These are phyloP conservation scores for Trichodelitschia bisporula DNA, from an alignment of 495 filamentous ascomycete species.

Conservation along the genomic window DNA sequence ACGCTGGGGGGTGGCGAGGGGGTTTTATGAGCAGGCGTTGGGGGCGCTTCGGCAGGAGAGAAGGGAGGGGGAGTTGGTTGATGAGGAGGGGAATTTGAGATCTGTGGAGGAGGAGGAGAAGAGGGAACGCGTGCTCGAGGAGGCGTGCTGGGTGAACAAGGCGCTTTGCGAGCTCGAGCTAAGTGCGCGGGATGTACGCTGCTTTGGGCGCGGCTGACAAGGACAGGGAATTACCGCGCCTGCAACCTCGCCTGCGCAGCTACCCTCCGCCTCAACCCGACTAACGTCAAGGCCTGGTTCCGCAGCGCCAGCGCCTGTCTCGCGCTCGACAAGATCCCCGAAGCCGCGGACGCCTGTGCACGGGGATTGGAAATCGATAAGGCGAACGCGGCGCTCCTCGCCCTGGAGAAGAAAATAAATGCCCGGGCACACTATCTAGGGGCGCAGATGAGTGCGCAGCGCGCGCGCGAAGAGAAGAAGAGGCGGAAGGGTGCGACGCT, in stretches of 20 bases:
- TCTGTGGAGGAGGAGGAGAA: conserved; percentile 25
- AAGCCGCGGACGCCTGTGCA: conserved; percentile 51
- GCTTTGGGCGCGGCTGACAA: neutral
- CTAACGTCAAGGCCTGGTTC: conserved; percentile 74
- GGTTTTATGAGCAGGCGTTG: conserved; percentile 74
- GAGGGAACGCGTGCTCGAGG: conserved; percentile 34
- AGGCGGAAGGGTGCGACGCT: conserved; percentile 33
- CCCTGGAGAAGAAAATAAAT: conserved; percentile 9
- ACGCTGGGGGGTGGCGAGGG: conserved; percentile 61
- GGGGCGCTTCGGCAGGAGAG: conserved; percentile 31
- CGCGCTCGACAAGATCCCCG: conserved; percentile 41
- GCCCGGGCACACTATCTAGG: conserved; percentile 10
- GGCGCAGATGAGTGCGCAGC: conserved; percentile 10
- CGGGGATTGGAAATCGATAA: conserved; percentile 47
- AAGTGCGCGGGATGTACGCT: conserved; percentile 18
- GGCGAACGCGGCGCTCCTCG: conserved; percentile 28
- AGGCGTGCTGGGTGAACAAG: conserved; percentile 62
- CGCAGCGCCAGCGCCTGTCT: conserved; percentile 53
- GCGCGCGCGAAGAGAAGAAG: conserved; percentile 22
- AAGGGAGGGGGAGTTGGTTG: conserved; percentile 16
- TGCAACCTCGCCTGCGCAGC: conserved; percentile 59
- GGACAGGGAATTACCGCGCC: conserved; percentile 53
- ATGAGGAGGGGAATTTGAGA: too few relatives aligned
- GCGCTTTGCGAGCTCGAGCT: conserved; percentile 65
- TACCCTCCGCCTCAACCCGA: conserved; percentile 51